Evolutionary conservation across 495 filamentous ascomycete genomes (phyloP), one percentile per base, ranked within the genome.

Genomic region (Penicillium subrubescens): DNA sequence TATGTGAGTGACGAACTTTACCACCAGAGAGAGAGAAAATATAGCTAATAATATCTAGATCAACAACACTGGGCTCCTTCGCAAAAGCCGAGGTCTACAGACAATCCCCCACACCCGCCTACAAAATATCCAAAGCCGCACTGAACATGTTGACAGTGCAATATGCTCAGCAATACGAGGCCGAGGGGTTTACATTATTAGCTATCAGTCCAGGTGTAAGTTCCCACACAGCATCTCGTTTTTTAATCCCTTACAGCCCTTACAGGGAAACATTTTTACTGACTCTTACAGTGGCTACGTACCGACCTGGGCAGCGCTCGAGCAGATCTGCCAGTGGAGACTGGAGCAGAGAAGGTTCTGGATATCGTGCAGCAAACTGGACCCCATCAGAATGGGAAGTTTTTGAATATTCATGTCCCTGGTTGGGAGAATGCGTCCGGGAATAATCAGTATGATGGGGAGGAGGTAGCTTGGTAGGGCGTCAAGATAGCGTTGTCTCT

Each of bases 61-160:
- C 81, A 19, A 79, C 75, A 3, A 81, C 74, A 4, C 34, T 84
- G 12, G 83, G 80, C 33, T 83, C 83, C 0, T 80, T 82, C 33
- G 58, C 72, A 23, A 59, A 60, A 55, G 71, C 76, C 5, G 21
- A 62, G 27, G 41, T 50, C 10, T 76, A 67, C 53, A 57, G 53
- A 2, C 37, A 55, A 11, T 43, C 65, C 12, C 73, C 73, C 0
- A 62, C 37, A 10, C 82, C 80, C 7, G 79, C 79, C 7, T 86
- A 87, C 64, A 84, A 82, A 63, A 77, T 86, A 61, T 72, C 77
- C 37, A 87, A 86, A 67, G 80, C 83, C 0, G 81, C 80, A 2
- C 57, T 84, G 55, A 84, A 86, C 57, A 78, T 79, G 69, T 64
- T 86, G 6, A 85, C 79, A 3, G 73, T 80, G 0, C 80, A 84